Evolutionary conservation across 2,329 filamentous ascomycete species (phyloP), one percentile per base, ranked within the genome.

Genomic region (Trichoderma atroviride): DNA sequence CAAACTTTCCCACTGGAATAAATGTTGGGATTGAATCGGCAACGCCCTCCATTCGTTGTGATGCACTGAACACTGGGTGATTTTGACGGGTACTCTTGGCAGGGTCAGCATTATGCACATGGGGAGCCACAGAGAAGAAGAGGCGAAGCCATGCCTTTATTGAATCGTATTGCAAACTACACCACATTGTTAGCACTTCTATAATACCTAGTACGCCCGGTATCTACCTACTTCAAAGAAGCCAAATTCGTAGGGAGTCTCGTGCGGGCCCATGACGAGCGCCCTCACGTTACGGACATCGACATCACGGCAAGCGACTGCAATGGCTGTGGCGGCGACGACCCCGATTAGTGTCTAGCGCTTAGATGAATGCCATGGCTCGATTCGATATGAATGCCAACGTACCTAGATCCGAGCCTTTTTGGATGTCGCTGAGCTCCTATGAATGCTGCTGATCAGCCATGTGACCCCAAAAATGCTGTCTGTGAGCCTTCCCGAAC

Each of bases 1-100:
- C 96, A 99, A 69, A 99, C 94, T 81, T 95, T 96, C 60, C 96
- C 96, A 61, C 83, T 88, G 1, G 94, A 86, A 78, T 99, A 99
- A 71, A 99, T 97, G 77, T 99, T 99, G 4, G 96, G 96, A 76
- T 97, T 97, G 84, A 98, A 98, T 9, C 96, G 90, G 77, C 91
- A 94, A 70, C 91, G 86, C 13, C 95, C 95, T n/a, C 86, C 84
- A 77, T 98, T 97, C 1, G 95, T 99, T 0, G 96, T 98, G 53
- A 90, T 86, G 31, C 91, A 90, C 29, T 84, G 88, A 31, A 91
- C 88, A 16, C 74, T 72, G 2, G 89, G 89, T 0, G 88, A 86
- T 74, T 88, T 90, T 60, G 86, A 83, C 6, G 96, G 96, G 76
- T 99, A 99, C 3, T 97, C 94, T 93, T 71, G 60, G 31, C 11